These are phyloP conservation scores for Trichoderma orchidacearum DNA, from an alignment of 495 filamentous ascomycete species.

Conservation along the genomic window DNA sequence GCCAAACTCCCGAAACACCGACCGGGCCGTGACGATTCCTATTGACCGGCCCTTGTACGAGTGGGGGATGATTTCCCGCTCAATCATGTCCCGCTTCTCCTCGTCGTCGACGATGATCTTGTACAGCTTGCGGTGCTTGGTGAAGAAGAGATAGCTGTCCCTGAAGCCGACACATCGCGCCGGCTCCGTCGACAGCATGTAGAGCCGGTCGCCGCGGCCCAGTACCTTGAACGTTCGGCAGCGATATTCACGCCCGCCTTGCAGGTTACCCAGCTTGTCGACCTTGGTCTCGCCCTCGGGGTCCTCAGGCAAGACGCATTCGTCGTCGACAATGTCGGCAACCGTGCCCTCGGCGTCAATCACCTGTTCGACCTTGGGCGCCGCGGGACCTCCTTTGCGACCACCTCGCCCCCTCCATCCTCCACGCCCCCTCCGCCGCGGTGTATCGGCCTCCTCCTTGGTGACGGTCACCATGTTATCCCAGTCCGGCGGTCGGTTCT, in stretches of 20 bases:
- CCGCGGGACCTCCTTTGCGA: slow-evolving; percentile 60
- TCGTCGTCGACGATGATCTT: slow-evolving; percentile 93
- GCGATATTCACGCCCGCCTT: slow-evolving; percentile 76
- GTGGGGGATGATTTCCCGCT: slow-evolving; percentile 86
- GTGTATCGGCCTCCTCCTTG: slow-evolving; percentile 38
- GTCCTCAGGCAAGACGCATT: slow-evolving; percentile 78
- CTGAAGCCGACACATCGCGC: slow-evolving; percentile 93
- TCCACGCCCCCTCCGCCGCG: slow-evolving; percentile 55
- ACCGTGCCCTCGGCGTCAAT: slow-evolving; percentile 92
- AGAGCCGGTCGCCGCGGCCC: slow-evolving; percentile 70
- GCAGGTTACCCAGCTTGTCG: slow-evolving; percentile 68
- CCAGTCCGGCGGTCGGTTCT: slow-evolving; percentile 68
- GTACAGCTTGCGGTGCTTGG: slow-evolving; percentile 84
- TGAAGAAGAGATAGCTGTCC: slow-evolving; percentile 97
- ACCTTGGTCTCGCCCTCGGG: slow-evolving; percentile 86
- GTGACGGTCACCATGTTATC: slow-evolving; percentile 46
- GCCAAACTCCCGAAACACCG: slow-evolving; percentile 94
- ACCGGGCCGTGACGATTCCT: slow-evolving; percentile 90
- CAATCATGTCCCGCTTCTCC: slow-evolving; percentile 86
- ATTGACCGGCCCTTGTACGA: slow-evolving; percentile 97
- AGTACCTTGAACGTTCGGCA: slow-evolving; percentile 85
- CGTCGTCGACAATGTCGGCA: slow-evolving; percentile 82
- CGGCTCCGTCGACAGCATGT: slow-evolving; percentile 97
- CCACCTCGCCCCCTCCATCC: slow-evolving; percentile 54
- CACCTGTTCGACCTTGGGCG: slow-evolving; percentile 54